Evolutionary conservation across 169 alveolate genomes (phyloP).

Genomic region (Eimeria praecox): DNA sequence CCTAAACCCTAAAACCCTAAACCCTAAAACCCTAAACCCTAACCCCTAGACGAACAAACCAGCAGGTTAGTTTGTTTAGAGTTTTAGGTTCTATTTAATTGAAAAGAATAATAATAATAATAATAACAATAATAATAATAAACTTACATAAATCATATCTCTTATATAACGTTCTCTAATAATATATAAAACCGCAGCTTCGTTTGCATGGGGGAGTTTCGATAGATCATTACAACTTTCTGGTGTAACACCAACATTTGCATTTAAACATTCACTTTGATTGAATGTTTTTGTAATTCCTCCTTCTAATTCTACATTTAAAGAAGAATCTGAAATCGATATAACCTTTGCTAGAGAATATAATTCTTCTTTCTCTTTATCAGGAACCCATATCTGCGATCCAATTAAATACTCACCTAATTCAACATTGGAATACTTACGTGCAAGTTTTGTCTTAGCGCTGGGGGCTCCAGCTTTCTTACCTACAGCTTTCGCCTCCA

Average conservation of each 20-base stretch:
- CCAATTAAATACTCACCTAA: constrained; percentile 77
- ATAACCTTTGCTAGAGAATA: constrained; percentile 61
- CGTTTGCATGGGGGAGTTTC: constrained; percentile 93
- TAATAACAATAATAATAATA: too few species aligned
- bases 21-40: too few species aligned
- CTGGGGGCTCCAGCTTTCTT: constrained; percentile 38
- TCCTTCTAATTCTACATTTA: constrained; percentile 69
- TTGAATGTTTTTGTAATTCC: constrained; percentile 16
- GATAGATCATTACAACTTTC: constrained; percentile 94
- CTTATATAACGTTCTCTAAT: constrained; percentile 80
- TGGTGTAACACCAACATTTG: constrained; percentile 85
- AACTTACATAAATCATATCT: constrained; percentile 82
- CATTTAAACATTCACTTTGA: constrained; percentile 69
- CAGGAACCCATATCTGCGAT: constrained; percentile 59
- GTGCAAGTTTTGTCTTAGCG: constrained; percentile 41
- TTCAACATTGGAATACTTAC: constrained; percentile 76
- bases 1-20: too few species aligned
- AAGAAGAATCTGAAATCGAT: constrained; percentile 43
- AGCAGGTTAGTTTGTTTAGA: too few species aligned
- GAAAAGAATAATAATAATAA: too few species aligned
- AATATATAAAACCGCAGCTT: constrained; percentile 94
- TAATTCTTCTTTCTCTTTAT: constrained; percentile 46
- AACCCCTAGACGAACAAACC: too few species aligned
- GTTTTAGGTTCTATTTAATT: too few species aligned
- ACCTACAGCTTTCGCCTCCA: constrained; percentile 12